Evolutionary conservation across 306 rosid genomes (phyloP).

Genomic region (Corylus avellana): DNA sequence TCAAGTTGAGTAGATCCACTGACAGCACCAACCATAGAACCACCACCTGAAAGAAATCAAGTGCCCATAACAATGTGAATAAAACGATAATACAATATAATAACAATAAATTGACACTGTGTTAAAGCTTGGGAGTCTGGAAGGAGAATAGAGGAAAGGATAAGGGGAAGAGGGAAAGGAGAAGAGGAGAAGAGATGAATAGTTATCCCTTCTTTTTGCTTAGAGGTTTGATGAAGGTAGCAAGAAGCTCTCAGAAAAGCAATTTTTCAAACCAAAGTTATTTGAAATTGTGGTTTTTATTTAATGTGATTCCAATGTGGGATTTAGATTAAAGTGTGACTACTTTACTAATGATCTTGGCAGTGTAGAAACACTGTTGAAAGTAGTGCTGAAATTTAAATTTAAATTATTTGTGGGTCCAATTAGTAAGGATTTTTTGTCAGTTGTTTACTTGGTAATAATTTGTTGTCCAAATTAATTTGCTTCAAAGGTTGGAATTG

Average conservation of each 20-base stretch:
- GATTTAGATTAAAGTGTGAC: neutral
- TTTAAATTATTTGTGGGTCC: too few relatives aligned
- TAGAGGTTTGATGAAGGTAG: neutral
- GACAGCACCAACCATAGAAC: slow-evolving; percentile 94
- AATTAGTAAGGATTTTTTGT: too few relatives aligned
- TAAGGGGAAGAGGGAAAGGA: neutral
- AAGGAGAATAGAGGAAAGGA: neutral
- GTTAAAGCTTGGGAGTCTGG: neutral
- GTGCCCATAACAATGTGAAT: slow-evolving; percentile 4
- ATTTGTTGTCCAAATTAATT: too few relatives aligned
- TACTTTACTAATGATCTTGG: too few relatives aligned
- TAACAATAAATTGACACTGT: neutral
- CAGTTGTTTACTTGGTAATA: too few relatives aligned
- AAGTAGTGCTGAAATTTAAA: too few relatives aligned
- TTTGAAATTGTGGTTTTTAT: neutral
- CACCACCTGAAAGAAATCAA: slow-evolving; percentile 82
- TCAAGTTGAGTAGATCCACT: slow-evolving; percentile 91
- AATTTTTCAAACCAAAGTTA: neutral
- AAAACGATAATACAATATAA: neutral
- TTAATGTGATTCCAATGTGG: neutral
- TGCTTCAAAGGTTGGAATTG: too few relatives aligned
- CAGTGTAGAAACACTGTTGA: too few relatives aligned
- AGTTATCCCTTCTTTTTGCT: neutral
- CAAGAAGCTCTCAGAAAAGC: neutral
- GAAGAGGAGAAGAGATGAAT: neutral